Evolutionary conservation across 257 asterid species (phyloP), one percentile per base, ranked within the genome.

Genomic region (Jacaranda copaia): DNA sequence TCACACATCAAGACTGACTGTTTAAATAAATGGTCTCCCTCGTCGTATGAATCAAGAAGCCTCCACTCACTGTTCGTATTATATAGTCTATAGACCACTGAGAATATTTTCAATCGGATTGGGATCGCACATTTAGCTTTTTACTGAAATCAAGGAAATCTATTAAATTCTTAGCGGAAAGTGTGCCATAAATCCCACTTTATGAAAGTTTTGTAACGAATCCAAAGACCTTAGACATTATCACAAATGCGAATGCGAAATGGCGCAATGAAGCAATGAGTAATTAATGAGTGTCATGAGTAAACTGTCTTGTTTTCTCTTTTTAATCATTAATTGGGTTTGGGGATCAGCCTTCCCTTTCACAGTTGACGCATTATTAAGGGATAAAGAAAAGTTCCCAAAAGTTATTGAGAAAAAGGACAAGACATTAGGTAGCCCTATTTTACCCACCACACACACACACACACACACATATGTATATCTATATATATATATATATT

Each of bases 341-440:
- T 25, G 32, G 13, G 69, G 14, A 63, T 36, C 48, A 62, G 11
- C 67, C 46, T 59, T 77, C 20, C 25, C 65, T n/a, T n/a, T n/a
- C n/a, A n/a, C n/a, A n/a, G n/a, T 49, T 46, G 15, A 48, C 64
- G 36, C n/a, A 76, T 45, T 18, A 64, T 42, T 42, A 38, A 51
- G 32, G 40, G 19, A 11, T 51, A 5, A 12, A 48, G 15, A 76
- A 61, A 81, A 73, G 32, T 35, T 42, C 25, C 40, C 49, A 67
- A 58, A 46, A 6, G 53, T 59, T 32, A 49, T 32, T 18, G 53
- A 52, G 61, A 32, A 58, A 77, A 72, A 51, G 45, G 74, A 77
- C 65, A 77, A 68, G 2, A 67, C 58, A 53, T 25, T 72, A 32
- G 48, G 72, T 72, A 16, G 48, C 59, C 76, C 70, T 75, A 70